Percentiles rank a stretch among this genome's conserved stretches.
Evolutionary conservation across 805 yeast species (phyloP).

Genomic region (Priceomyces fermenticarens): DNA sequence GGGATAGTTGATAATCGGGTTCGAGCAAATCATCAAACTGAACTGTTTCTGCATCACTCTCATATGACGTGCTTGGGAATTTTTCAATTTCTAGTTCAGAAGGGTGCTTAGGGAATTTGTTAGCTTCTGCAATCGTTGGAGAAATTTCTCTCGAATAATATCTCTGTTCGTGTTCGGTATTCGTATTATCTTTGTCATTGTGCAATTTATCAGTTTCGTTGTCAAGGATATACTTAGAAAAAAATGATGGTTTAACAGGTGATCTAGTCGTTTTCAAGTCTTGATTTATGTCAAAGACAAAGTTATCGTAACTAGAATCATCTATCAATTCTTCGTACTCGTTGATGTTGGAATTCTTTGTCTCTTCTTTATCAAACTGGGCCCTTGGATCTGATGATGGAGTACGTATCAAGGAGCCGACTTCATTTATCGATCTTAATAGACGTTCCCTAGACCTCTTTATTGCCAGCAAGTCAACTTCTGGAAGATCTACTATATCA

Average conservation of each 20-base stretch:
- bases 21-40: slow-evolving; percentile 15
- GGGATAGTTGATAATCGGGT: slow-evolving; percentile 1
- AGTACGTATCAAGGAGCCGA: slow-evolving; percentile 28
- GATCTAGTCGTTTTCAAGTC: not conserved
- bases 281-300: slow-evolving; percentile 7
- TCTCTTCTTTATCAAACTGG: slow-evolving; percentile 9
- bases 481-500: slow-evolving; percentile 21
- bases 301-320: slow-evolving; percentile 7
- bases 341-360: slow-evolving; percentile 8
- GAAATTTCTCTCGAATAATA: not conserved
- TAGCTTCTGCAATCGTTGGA: not conserved
- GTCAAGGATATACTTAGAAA: slow-evolving; percentile 6
- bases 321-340: slow-evolving; percentile 17
- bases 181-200: not conserved
- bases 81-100: slow-evolving; percentile 4
- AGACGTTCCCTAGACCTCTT: slow-evolving; percentile 31
- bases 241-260: not conserved
- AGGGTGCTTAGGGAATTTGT: not conserved
- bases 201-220: slow-evolving; percentile 1
- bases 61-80: slow-evolving; percentile 6
- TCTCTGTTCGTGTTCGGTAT: not conserved
- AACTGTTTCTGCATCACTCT: slow-evolving; percentile 30
- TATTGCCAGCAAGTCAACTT: slow-evolving; percentile 29
- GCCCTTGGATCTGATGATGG: slow-evolving; percentile 16
- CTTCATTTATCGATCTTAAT: slow-evolving; percentile 34